These are phyloP conservation scores for Euphrasia confusa DNA, from an alignment of 257 asterid genomes.

Conservation along the genomic window DNA sequence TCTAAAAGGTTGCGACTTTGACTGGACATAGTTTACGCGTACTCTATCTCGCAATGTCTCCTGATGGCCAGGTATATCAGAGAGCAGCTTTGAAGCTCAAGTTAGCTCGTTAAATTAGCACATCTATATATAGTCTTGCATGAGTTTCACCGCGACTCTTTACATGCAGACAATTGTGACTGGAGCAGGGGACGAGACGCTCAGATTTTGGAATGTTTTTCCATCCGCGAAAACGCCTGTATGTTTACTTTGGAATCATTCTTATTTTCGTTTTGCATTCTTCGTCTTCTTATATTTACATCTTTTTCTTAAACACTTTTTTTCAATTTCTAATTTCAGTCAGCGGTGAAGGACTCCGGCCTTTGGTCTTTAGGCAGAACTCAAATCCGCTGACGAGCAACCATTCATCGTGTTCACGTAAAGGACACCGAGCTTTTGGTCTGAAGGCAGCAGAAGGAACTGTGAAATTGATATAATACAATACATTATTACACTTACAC, in stretches of 20 bases:
- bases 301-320: neutral
- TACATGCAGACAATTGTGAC: constrained; percentile 77
- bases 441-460: neutral
- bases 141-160: neutral
- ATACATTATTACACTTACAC: neutral
- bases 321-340: constrained; percentile 32
- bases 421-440: too few species aligned
- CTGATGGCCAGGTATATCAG: constrained; percentile 85
- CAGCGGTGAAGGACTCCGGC: constrained; percentile 76
- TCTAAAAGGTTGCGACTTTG: constrained; percentile 74
- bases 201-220: constrained; percentile 87
- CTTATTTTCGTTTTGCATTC: neutral
- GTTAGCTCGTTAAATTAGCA: neutral
- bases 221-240: constrained; percentile 84
- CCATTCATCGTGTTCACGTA: neutral
- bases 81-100: neutral
- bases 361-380: constrained; percentile 95
- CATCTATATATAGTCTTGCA: too few species aligned
- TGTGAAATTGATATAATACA: neutral
- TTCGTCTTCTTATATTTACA: neutral
- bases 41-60: constrained; percentile 89
- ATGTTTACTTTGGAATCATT: constrained; percentile 23
- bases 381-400: constrained; percentile 44
- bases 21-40: constrained; percentile 91
- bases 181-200: constrained; percentile 97